A percentile compares a stretch with the other conserved stretches of the same genome.
Conservation (phyloP, 2,329 filamentous ascomycete genomes). For the Exophiala calicioides region DNA sequence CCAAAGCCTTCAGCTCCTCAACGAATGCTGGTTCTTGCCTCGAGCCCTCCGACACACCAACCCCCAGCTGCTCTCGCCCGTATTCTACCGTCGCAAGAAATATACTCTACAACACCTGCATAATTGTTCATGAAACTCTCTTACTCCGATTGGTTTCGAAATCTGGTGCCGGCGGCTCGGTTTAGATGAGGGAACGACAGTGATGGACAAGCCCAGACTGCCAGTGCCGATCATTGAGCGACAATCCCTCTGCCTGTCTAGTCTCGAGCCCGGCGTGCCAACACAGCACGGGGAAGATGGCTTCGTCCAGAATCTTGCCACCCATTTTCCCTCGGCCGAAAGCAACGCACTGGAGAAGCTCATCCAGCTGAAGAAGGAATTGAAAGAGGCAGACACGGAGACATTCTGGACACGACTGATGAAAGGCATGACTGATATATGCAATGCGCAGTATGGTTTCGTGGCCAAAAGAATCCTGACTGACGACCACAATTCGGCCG, state of each 20-base stretch:
- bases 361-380: constrained; percentile 58
- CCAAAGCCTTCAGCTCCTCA: too few relatives aligned
- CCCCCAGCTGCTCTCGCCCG: too few relatives aligned
- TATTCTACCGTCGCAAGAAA: too few relatives aligned
- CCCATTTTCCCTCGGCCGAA: constrained; percentile 51
- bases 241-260: constrained; percentile 46
- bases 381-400: constrained; percentile 56
- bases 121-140: too few relatives aligned
- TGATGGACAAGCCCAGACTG: constrained; percentile 13
- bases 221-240: constrained; percentile 34
- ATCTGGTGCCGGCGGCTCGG: not conserved
- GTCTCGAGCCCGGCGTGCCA: constrained; percentile 43
- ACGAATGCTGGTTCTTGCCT: too few relatives aligned
- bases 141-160: too few relatives aligned
- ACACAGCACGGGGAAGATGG: constrained; percentile 46
- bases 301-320: constrained; percentile 42
- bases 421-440: constrained; percentile 63
- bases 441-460: constrained; percentile 67
- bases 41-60: too few relatives aligned
- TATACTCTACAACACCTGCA: too few relatives aligned
- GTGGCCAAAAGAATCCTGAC: constrained; percentile 65
- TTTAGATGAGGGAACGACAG: constrained; percentile 4
- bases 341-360: constrained; percentile 63
- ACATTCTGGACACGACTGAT: constrained; percentile 66
- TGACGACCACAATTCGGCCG: constrained; percentile 58